Conservation (phyloP, 2,329 filamentous ascomycete species). For the Botrytis hyacinthi region DNA sequence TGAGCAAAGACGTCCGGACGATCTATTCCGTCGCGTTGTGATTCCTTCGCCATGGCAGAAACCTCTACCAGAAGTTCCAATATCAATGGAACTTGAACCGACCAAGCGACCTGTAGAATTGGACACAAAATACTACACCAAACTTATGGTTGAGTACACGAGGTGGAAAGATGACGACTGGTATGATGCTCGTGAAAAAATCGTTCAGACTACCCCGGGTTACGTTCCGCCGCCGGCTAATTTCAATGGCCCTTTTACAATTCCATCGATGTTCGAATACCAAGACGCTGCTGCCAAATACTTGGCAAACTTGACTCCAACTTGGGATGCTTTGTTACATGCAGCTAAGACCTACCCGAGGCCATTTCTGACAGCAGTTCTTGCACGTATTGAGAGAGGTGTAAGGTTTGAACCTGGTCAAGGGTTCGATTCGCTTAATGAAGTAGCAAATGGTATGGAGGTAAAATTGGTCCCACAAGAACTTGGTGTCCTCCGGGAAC, state of each 20-base stretch:
- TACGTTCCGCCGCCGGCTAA: constrained; percentile 27
- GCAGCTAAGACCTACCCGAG: not conserved
- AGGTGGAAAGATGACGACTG: constrained; percentile 30
- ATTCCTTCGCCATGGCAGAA: constrained; percentile 21
- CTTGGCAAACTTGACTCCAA: not conserved
- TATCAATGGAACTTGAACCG: constrained; percentile 31
- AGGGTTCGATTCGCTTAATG: not conserved
- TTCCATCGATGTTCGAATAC: constrained; percentile 17
- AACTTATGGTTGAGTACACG: constrained; percentile 27
- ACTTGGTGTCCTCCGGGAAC: constrained; percentile 2
- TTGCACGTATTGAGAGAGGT: constrained; percentile 9
- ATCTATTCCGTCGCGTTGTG: constrained; percentile 31
- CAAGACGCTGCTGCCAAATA: constrained; percentile 20
- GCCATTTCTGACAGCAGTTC: not conserved
- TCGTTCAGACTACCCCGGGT: not conserved
- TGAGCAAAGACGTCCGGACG: constrained; percentile 34
- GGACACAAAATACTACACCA: constrained; percentile 33
- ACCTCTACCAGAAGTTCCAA: constrained; percentile 26
- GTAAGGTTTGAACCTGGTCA: not conserved
- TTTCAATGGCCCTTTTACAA: constrained; percentile 31
- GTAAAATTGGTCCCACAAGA: not conserved
- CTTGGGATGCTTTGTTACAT: constrained; percentile 7
- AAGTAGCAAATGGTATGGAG: not conserved
- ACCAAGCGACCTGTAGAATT: constrained; percentile 32
- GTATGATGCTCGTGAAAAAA: constrained; percentile 14